These are phyloP conservation scores for Senecio squalidus DNA, from an alignment of 140 eudicot genomes.

Conservation along the genomic window DNA sequence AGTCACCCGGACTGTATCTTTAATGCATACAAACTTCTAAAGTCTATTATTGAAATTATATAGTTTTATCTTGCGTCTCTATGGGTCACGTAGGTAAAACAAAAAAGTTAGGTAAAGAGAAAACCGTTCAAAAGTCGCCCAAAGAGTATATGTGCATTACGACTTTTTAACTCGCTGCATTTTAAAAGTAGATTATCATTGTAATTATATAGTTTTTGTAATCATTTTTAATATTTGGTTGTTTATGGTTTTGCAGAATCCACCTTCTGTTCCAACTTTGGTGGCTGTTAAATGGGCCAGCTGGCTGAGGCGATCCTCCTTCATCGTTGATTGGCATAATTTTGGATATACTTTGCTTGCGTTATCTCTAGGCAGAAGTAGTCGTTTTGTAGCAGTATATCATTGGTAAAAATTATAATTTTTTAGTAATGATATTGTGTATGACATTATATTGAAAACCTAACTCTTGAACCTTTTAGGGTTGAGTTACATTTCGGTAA, in stretches of 20 bases:
- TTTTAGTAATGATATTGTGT: neutral
- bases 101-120: no score
- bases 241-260: conserved; percentile 52
- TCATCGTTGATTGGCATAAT: conserved; percentile 92
- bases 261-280: conserved; percentile 94
- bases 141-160: no score
- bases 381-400: conserved; percentile 73
- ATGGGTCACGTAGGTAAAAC: no score
- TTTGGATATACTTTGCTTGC: conserved; percentile 91
- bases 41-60: neutral
- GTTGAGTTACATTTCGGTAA: conserved; percentile 50
- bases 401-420: conserved; percentile 49
- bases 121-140: no score
- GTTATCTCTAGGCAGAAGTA: conserved; percentile 84
- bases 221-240: conserved; percentile 2
- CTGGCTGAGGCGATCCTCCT: conserved; percentile 69
- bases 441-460: conserved; percentile 11
- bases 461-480: conserved; percentile 38
- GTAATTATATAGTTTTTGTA: no score
- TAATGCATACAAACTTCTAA: neutral
- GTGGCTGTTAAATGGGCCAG: conserved; percentile 91
- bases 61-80: neutral
- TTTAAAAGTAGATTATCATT: no score
- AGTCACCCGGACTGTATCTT: neutral
- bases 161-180: no score